phyloP scores from a whole-genome alignment of 345 rosid species.

The Hevea brasiliensis region DNA sequence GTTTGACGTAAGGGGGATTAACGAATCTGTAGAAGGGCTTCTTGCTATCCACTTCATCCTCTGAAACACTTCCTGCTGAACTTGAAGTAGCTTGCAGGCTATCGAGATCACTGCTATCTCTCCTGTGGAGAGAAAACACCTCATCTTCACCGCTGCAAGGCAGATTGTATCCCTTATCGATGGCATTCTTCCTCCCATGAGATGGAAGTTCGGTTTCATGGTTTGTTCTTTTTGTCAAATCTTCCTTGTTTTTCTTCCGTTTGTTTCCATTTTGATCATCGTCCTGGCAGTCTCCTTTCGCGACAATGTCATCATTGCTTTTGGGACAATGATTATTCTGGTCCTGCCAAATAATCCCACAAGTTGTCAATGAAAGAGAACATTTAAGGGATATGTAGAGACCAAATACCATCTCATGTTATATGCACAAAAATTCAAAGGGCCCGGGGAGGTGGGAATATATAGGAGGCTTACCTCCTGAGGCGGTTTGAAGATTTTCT shows the following conservation, averaged over 20 bases:
- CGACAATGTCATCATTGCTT: neutral
- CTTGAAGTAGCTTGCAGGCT: slow-evolving; percentile 38
- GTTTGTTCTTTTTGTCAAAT: slow-evolving; percentile 13
- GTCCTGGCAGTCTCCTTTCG: neutral
- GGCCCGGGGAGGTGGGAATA: neutral
- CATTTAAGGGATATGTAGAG: neutral
- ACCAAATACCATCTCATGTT: too few species aligned
- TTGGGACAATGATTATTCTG: slow-evolving; percentile 5
- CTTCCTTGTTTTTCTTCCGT: slow-evolving; percentile 20
- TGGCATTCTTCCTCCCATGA: slow-evolving; percentile 19
- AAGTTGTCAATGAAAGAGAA: neutral
- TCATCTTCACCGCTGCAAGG: slow-evolving; percentile 54
- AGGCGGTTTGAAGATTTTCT: slow-evolving; percentile 48
- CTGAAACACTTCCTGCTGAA: slow-evolving; percentile 43
- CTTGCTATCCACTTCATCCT: slow-evolving; percentile 38
- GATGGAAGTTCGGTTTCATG: slow-evolving; percentile 15
- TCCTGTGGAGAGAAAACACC: slow-evolving; percentile 15
- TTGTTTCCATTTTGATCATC: slow-evolving; percentile 16
- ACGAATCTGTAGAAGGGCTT: slow-evolving; percentile 40
- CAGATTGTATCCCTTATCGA: slow-evolving; percentile 18
- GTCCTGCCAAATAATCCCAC: slow-evolving; percentile 22
- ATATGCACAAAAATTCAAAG: too few species aligned
- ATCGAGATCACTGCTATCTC: slow-evolving; percentile 27
- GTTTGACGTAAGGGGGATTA: slow-evolving; percentile 53
- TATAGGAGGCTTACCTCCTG: slow-evolving; percentile 35